Evolutionary conservation across 768 basidiomycete genomes (phyloP).

Genomic region (Suillus ampliporus): DNA sequence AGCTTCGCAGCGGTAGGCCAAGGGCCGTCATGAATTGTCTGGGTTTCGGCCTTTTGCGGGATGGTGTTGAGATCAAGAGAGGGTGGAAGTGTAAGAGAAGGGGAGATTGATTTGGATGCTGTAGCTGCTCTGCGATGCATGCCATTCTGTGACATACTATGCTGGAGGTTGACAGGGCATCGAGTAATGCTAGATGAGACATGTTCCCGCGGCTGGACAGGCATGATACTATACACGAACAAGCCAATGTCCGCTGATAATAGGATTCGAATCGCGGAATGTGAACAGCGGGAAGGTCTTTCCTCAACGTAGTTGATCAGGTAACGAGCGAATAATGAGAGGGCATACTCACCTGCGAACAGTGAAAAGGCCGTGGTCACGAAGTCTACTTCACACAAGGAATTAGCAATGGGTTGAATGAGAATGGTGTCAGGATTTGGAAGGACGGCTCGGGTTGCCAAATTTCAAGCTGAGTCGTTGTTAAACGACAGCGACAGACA

Average conservation of each 20-base stretch:
- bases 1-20: slow-evolving; percentile 44
- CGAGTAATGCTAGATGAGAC: neutral
- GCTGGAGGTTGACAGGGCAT: neutral
- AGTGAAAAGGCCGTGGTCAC: neutral
- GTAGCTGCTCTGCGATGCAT: neutral
- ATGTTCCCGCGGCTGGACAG: neutral
- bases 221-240: neutral
- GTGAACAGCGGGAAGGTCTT: neutral
- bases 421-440: slow-evolving; percentile 1
- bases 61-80: slow-evolving; percentile 19
- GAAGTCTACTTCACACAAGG: neutral
- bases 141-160: neutral
- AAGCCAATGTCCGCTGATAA: neutral
- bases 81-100: slow-evolving; percentile 22
- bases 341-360: neutral
- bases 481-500: neutral
- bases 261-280: neutral
- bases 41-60: slow-evolving; percentile 18
- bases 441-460: neutral
- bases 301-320: neutral
- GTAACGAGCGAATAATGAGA: neutral
- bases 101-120: neutral
- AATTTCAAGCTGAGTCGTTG: neutral
- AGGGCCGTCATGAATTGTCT: slow-evolving; percentile 40
- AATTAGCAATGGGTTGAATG: neutral